phyloP scores from a whole-genome alignment of 495 filamentous ascomycete species.

The Thermothielavioides terrestris region DNA sequence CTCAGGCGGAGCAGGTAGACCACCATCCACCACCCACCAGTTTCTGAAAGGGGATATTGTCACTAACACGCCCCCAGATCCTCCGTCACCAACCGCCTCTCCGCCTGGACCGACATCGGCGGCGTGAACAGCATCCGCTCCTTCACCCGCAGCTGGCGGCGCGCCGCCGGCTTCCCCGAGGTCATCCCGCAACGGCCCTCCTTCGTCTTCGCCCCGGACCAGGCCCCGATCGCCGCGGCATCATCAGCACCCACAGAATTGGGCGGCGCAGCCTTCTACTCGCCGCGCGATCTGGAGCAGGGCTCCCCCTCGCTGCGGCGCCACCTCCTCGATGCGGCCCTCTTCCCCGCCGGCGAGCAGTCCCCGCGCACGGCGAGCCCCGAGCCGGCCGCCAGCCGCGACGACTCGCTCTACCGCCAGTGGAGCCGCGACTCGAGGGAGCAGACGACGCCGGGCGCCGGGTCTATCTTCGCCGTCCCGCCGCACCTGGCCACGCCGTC shows the following conservation, averaged over 20 bases:
- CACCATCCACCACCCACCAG: neutral
- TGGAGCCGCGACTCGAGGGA: slow-evolving; percentile 27
- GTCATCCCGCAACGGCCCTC: slow-evolving; percentile 67
- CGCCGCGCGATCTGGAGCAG: slow-evolving; percentile 27
- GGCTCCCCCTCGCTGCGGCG: slow-evolving; percentile 31
- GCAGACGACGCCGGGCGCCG: slow-evolving; percentile 16
- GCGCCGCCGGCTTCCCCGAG: slow-evolving; percentile 82
- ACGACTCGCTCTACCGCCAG: neutral
- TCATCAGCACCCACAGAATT: slow-evolving; percentile 8
- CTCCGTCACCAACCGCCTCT: slow-evolving; percentile 65
- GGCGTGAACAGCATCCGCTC: slow-evolving; percentile 92
- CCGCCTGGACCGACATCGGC: slow-evolving; percentile 65
- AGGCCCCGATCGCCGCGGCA: slow-evolving; percentile 30
- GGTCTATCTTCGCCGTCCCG: slow-evolving; percentile 51
- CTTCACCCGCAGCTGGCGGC: slow-evolving; percentile 89
- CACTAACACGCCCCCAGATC: slow-evolving; percentile 37
- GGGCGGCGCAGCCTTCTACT: slow-evolving; percentile 26
- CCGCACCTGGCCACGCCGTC: slow-evolving; percentile 57
- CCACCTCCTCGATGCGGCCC: slow-evolving; percentile 31
- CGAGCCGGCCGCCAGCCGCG: slow-evolving; percentile 17
- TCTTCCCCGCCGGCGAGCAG: slow-evolving; percentile 11
- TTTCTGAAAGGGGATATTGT: neutral
- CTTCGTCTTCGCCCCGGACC: slow-evolving; percentile 51
- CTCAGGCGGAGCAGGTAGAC: slow-evolving; percentile 31
- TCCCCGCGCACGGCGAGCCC: slow-evolving; percentile 14